Percentiles rank a stretch among this genome's conserved stretches.
Conservation (phyloP, 345 rosid species). For the Triadica sebifera region DNA sequence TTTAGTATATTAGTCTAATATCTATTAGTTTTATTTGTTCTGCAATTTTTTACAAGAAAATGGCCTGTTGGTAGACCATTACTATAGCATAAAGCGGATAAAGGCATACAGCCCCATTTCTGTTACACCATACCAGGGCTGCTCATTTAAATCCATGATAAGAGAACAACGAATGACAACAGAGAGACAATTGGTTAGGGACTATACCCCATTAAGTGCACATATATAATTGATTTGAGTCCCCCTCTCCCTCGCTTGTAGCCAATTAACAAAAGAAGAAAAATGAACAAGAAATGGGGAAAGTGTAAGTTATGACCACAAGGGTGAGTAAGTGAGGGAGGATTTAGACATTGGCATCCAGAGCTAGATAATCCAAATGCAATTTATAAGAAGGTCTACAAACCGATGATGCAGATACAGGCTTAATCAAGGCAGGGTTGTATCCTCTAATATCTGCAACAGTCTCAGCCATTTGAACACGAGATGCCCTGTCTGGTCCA, state of each 20-base stretch:
- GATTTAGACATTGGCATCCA: neutral
- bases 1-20: no score
- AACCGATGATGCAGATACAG: conserved; percentile 74
- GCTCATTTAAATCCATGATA: neutral
- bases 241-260: neutral
- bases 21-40: no score
- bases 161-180: neutral
- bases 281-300: neutral
- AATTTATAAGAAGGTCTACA: conserved; percentile 14
- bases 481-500: conserved; percentile 82
- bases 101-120: neutral
- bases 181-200: neutral
- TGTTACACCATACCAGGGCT: neutral
- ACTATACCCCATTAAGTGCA: neutral
- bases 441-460: conserved; percentile 70
- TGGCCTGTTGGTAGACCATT: no score
- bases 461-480: conserved; percentile 83
- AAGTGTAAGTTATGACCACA: neutral
- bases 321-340: neutral
- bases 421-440: conserved; percentile 52
- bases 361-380: conserved; percentile 8
- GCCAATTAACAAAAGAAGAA: neutral
- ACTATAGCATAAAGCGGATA: no score
- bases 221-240: neutral
- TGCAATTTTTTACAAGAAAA: no score